A percentile compares a stretch with the other conserved stretches of the same genome.
These are phyloP conservation scores for Salvia splendens DNA, from an alignment of 257 asterid species.

Conservation along the genomic window DNA sequence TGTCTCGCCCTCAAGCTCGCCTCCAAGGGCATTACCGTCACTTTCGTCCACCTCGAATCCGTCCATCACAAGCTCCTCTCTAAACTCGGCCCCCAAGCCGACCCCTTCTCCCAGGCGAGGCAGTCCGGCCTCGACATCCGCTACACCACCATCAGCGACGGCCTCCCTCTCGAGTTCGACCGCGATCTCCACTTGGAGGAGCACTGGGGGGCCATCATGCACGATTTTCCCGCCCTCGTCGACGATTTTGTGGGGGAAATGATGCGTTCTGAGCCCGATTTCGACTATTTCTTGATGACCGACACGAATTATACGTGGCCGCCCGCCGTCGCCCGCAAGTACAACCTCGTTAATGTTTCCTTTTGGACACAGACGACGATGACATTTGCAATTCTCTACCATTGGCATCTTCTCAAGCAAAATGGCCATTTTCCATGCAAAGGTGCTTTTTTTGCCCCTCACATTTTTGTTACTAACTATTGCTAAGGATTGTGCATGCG, in stretches of 20 bases:
- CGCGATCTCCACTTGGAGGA: conserved; percentile 34
- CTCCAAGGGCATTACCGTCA: conserved; percentile 53
- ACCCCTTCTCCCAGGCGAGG: conserved; percentile 40
- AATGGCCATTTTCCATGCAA: conserved; percentile 49
- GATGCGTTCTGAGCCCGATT: conserved; percentile 31
- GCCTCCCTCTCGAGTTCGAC: conserved; percentile 49
- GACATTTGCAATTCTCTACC: conserved; percentile 48
- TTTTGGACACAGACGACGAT: conserved; percentile 45
- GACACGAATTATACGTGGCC: conserved; percentile 52
- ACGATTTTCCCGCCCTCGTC: conserved; percentile 39
- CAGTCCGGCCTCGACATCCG: conserved; percentile 49
- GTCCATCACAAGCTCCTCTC: conserved; percentile 19
- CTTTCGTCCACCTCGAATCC: conserved; percentile 41
- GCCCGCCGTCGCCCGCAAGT: conserved; percentile 40
- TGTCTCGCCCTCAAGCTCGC: conserved; percentile 61
- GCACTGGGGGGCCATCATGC: conserved; percentile 33
- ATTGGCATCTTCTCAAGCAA: conserved; percentile 38
- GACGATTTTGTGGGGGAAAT: conserved; percentile 47
- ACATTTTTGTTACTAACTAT: too few relatives aligned
- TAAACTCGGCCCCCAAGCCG: conserved; percentile 21
- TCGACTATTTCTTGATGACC: conserved; percentile 41
- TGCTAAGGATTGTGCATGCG: too few relatives aligned
- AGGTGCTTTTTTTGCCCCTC: conserved; percentile 15
- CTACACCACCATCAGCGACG: conserved; percentile 49
- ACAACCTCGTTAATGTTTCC: conserved; percentile 51